Conservation (phyloP, 441 rosid species). For the Raphanus hybrid region DNA sequence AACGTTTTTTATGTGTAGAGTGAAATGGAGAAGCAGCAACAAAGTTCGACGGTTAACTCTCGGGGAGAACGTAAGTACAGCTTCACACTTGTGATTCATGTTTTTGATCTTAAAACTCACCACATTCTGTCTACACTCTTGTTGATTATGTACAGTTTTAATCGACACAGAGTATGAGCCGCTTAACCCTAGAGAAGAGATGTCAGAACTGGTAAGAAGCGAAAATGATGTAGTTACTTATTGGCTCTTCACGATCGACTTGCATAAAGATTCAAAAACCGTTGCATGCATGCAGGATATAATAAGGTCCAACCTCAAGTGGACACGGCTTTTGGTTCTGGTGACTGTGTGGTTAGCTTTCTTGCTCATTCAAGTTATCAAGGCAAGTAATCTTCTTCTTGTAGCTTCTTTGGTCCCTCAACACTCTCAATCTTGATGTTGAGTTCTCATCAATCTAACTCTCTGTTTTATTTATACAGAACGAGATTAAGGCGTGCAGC, state of each 20-base stretch:
- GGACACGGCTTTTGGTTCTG: conserved; percentile 65
- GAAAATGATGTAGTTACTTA: not conserved
- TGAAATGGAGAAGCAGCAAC: conserved; percentile 56
- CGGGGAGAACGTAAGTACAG: conserved; percentile 71
- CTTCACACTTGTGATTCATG: not conserved
- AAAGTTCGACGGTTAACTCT: conserved; percentile 54
- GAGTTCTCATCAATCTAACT: conserved; percentile 19
- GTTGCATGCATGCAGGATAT: conserved; percentile 54
- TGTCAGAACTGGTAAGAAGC: conserved; percentile 59
- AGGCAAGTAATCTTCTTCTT: conserved; percentile 52
- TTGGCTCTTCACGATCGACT: not conserved
- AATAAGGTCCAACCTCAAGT: conserved; percentile 66
- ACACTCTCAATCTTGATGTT: conserved; percentile 7
- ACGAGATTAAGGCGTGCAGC: conserved; percentile 70
- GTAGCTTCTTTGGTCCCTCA: not conserved
- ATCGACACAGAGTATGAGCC: conserved; percentile 77
- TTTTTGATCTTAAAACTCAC: not conserved
- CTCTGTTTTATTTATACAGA: conserved; percentile 53
- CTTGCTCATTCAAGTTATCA: conserved; percentile 75
- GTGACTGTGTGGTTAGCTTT: conserved; percentile 64
- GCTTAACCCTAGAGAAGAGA: conserved; percentile 69
- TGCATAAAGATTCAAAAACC: conserved; percentile 22
- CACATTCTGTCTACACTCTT: not conserved
- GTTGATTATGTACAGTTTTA: conserved; percentile 52
- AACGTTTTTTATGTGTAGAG: conserved; percentile 50